Conservation (phyloP, 306 rosid species). For the Glycine soja region DNA sequence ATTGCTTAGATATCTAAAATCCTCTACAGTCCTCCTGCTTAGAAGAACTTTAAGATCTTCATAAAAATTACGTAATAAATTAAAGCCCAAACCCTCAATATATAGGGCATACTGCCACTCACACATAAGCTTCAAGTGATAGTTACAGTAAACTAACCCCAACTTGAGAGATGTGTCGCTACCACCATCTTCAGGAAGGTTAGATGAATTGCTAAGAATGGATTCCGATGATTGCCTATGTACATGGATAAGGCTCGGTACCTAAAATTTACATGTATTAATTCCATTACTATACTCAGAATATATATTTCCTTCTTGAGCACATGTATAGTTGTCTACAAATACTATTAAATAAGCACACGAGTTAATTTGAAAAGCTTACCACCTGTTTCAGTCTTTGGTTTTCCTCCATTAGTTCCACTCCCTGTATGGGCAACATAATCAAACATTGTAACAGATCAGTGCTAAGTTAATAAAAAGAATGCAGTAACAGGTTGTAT, state of each 20-base stretch:
- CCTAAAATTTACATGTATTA: slow-evolving; percentile 12
- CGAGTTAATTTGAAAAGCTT: neutral
- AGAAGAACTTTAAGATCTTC: neutral
- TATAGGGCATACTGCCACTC: neutral
- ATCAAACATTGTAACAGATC: neutral
- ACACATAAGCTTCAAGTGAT: neutral
- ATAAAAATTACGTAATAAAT: neutral
- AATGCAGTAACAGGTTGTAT: neutral
- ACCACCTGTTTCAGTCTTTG: slow-evolving; percentile 45
- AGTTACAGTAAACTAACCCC: slow-evolving; percentile 44
- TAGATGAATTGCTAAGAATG: slow-evolving; percentile 41
- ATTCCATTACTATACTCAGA: neutral
- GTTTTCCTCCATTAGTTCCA: slow-evolving; percentile 43
- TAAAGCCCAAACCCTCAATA: neutral
- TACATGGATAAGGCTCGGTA: slow-evolving; percentile 20
- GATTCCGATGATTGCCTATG: slow-evolving; percentile 48
- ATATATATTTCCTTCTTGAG: neutral
- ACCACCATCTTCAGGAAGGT: slow-evolving; percentile 37
- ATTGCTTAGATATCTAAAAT: slow-evolving; percentile 8
- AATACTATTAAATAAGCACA: neutral
- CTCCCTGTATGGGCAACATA: slow-evolving; percentile 34
- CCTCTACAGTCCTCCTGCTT: neutral
- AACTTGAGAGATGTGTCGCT: slow-evolving; percentile 49
- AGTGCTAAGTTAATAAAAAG: neutral
- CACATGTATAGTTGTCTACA: neutral